Evolutionary conservation across 306 rosid genomes (phyloP).

Genomic region (Oemleria cerasiformis): DNA sequence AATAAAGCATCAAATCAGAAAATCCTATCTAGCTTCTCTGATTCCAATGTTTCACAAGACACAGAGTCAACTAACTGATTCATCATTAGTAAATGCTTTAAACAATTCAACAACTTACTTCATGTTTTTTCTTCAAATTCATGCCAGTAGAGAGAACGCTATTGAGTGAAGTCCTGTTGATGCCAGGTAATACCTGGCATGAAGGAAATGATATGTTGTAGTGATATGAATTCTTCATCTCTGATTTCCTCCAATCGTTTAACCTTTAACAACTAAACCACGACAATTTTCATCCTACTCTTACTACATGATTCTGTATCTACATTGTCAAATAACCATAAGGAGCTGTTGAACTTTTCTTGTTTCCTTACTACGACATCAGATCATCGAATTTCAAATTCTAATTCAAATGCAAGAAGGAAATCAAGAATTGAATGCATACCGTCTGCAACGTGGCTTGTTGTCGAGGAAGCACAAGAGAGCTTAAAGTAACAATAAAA

Average conservation of each 20-base stretch:
- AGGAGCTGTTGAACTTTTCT: no score
- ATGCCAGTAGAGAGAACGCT: conserved; percentile 82
- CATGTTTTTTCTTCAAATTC: conserved; percentile 84
- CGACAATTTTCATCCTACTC: background rate
- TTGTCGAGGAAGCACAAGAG: conserved; percentile 60
- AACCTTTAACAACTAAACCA: background rate
- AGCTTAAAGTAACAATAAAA: conserved; percentile 49
- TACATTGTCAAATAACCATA: background rate
- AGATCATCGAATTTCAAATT: background rate
- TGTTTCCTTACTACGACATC: background rate
- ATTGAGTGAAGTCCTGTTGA: conserved; percentile 49
- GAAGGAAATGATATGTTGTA: background rate
- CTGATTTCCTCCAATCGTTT: background rate
- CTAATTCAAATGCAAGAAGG: background rate
- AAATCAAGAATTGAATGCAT: conserved; percentile 18
- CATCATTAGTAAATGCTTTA: background rate
- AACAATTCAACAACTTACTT: conserved; percentile 46
- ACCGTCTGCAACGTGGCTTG: conserved; percentile 59
- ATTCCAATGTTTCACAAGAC: background rate
- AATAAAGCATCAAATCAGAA: background rate
- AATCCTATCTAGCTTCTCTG: conserved; percentile 1
- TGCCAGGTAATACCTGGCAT: conserved; percentile 65
- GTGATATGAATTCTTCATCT: background rate
- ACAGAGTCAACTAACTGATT: background rate
- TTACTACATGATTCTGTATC: background rate